Conservation (phyloP, 1,284 basidiomycete species). For the Acaromyces ingoldii region DNA sequence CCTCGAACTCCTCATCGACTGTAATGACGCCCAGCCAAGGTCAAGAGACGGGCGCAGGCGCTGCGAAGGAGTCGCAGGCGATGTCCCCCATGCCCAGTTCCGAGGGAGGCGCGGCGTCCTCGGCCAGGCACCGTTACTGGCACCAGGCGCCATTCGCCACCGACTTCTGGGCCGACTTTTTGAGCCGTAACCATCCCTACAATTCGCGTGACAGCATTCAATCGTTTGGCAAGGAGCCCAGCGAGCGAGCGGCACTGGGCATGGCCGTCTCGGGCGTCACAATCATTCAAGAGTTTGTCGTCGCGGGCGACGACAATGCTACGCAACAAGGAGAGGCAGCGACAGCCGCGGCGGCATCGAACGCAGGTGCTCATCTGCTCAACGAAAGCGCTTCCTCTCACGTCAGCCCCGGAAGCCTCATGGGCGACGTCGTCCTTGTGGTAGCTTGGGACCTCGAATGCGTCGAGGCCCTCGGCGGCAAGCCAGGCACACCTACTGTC, state of each 20-base stretch:
- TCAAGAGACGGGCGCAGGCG: neutral
- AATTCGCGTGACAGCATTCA: constrained; percentile 23
- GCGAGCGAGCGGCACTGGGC: constrained; percentile 47
- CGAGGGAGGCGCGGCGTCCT: neutral
- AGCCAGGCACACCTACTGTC: constrained; percentile 39
- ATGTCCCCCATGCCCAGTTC: neutral
- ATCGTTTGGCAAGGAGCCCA: constrained; percentile 48
- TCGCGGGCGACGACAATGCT: constrained; percentile 27
- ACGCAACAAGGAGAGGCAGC: neutral
- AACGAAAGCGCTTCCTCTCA: constrained; percentile 12
- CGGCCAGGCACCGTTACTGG: constrained; percentile 35
- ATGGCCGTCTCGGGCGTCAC: constrained; percentile 49
- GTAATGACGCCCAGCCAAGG: neutral
- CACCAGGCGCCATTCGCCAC: constrained; percentile 51
- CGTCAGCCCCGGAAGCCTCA: constrained; percentile 44
- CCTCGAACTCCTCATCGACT: constrained; percentile 9
- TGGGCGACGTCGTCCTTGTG: constrained; percentile 52
- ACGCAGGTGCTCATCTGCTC: constrained; percentile 1
- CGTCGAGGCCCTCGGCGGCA: constrained; percentile 37
- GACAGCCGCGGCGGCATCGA: neutral
- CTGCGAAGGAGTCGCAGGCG: neutral
- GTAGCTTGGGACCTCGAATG: constrained; percentile 52
- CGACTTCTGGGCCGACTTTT: constrained; percentile 51
- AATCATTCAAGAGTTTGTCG: constrained; percentile 52
- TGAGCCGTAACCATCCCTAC: constrained; percentile 48